Conservation (phyloP, 768 basidiomycete genomes). For the Collybia sordida region DNA sequence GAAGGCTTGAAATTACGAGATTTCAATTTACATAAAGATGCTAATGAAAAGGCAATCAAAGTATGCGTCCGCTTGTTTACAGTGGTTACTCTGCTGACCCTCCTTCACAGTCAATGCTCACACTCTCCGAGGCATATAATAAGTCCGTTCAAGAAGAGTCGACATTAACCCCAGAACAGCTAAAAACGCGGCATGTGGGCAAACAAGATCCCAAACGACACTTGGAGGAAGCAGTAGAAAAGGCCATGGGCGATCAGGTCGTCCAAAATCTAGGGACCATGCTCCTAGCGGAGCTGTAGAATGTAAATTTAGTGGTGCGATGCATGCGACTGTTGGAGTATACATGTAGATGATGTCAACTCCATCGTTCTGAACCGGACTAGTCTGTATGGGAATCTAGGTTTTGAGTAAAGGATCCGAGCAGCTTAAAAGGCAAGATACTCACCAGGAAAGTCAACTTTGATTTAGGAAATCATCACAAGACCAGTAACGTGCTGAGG, state of each 20-base stretch:
- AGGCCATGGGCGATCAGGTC: constrained; percentile 97
- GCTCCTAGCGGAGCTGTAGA: constrained; percentile 86
- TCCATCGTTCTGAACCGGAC: constrained; percentile 1
- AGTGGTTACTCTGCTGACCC: constrained; percentile 8
- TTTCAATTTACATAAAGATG: constrained; percentile 84
- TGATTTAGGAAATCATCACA: constrained; percentile 22
- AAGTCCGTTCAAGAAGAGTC: constrained; percentile 98
- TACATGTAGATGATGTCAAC: constrained; percentile 11
- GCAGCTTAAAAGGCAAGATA: constrained; percentile 8
- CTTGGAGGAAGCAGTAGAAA: constrained; percentile 95
- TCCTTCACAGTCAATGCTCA: constrained; percentile 80
- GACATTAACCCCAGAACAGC: constrained; percentile 88
- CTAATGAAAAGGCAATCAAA: constrained; percentile 93
- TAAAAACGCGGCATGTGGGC: constrained; percentile 96
- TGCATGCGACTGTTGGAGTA: constrained; percentile 8
- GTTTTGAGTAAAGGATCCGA: constrained; percentile 4
- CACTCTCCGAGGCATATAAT: constrained; percentile 91
- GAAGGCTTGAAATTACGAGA: constrained; percentile 92
- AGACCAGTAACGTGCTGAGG: constrained; percentile 30
- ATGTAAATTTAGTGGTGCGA: constrained; percentile 6
- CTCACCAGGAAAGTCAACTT: background rate
- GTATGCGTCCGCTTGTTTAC: constrained; percentile 40
- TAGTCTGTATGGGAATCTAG: constrained; percentile 8
- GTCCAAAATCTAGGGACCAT: constrained; percentile 95
- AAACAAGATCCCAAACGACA: constrained; percentile 99